Base-by-base conservation (phyloP, 176 grass and related monocot species). In the Aegilops bicornis region DNA sequence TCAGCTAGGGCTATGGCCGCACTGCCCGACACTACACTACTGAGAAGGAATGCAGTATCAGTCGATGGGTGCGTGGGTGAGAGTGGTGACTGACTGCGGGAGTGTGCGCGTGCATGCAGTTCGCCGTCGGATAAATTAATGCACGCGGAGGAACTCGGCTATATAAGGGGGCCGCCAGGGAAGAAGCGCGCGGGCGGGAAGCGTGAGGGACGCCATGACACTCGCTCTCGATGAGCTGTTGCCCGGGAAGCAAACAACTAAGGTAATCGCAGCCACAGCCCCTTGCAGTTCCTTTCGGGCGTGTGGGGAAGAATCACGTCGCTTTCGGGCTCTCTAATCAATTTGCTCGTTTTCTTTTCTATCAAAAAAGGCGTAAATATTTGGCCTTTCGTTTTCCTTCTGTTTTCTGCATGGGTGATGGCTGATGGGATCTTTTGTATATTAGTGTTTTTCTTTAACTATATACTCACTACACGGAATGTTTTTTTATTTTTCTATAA, bases 191-290 rank as follows among this genome's bases (percentile, higher is more conserved):
- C 80, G 60, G 76, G 48, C 68, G 69, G 81, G 60, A n/a, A 47
- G 85, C 85, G 47, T 76, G 27, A 62, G 60, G 29, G 69, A 50
- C 36, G 85, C 89, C 89, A 91, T 91, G 89, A 85, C 75, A 75
- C 66, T 75, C 32, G 85, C 76, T 91, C 64, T 77, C 60, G 13
- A 61, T 88, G 85, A 84, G 89, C 89, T 91, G 76, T 61, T 69
- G 89, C 67, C 67, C 45, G 24, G 33, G 75, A 75, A 76, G 59
- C 59, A 47, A 74, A 50, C 79, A 90, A 74, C 79, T 4, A 37
- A 64, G 67, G 24, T 43, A 78, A 86, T 54, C 50, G 50, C 50
- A 54, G 50, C 50, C 50, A 54, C 50, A 54, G 50, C 50, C 16
- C 1, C 50, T 54, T 19, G 50, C 50, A 54, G 16, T 54, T 54